These are phyloP conservation scores for Akebia trifoliata DNA, from an alignment of 164 flowering plant species.

Conservation along the genomic window DNA sequence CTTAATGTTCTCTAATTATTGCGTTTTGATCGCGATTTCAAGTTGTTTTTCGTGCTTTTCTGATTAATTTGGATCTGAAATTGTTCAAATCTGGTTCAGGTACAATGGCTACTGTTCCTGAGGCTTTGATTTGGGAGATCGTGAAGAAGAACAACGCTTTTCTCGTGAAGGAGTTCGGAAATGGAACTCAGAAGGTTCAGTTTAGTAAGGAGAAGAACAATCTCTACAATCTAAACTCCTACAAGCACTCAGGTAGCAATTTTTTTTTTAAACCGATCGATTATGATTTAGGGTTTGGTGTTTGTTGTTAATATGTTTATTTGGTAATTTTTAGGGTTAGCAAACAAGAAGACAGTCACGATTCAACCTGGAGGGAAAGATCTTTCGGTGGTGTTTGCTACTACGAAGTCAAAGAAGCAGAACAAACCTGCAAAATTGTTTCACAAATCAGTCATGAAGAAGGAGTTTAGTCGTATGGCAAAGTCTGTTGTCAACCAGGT, in stretches of 20 bases:
- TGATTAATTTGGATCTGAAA: conserved; percentile 1
- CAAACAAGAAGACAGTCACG: conserved; percentile 74
- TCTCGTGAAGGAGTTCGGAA: conserved; percentile 79
- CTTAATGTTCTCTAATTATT: neutral
- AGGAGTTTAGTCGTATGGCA: conserved; percentile 73
- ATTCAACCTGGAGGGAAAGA: conserved; percentile 64
- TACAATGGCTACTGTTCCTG: conserved; percentile 79
- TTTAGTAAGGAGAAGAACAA: conserved; percentile 87
- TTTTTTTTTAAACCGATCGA: neutral
- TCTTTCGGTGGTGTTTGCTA: conserved; percentile 54
- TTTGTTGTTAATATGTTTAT: neutral
- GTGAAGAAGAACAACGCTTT: conserved; percentile 90
- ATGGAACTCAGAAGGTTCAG: conserved; percentile 51
- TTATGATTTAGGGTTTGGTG: neutral
- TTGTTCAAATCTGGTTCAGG: neutral
- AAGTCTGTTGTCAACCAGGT: conserved; percentile 82
- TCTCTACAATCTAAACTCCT: conserved; percentile 76
- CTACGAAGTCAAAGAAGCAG: conserved; percentile 79
- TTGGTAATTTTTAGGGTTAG: conserved; percentile 43
- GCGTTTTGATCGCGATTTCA: neutral
- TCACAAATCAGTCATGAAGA: conserved; percentile 71
- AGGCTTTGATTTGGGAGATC: conserved; percentile 85
- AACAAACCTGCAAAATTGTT: conserved; percentile 49
- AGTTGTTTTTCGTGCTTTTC: no score
- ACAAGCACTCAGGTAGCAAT: conserved; percentile 92